These are phyloP conservation scores for Drechslera avenae DNA, from an alignment of 2,329 filamentous ascomycete species.

Conservation along the genomic window DNA sequence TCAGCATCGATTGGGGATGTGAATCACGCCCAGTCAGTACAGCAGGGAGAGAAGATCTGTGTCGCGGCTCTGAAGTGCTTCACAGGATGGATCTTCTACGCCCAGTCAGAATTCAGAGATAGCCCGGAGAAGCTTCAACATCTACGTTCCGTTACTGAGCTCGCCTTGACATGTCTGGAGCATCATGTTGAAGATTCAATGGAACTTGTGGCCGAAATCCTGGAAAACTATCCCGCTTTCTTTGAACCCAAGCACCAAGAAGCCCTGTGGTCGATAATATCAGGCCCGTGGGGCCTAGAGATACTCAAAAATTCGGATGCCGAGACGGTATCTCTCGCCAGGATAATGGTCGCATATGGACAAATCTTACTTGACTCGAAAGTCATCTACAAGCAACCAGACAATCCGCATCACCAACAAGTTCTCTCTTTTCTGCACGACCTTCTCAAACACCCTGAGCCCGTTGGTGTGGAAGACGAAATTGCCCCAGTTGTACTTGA, in stretches of 20 bases:
- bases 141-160: slow-evolving; percentile 64
- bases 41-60: slow-evolving; percentile 42
- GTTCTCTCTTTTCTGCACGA: slow-evolving; percentile 61
- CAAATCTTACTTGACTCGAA: slow-evolving; percentile 42
- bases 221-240: slow-evolving; percentile 45
- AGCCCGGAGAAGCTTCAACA: slow-evolving; percentile 63
- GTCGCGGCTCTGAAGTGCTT: slow-evolving; percentile 44
- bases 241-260: slow-evolving; percentile 41
- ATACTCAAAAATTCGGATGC: slow-evolving; percentile 44
- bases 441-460: slow-evolving; percentile 68
- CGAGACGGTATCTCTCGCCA: slow-evolving; percentile 42
- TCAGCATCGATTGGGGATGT: slow-evolving; percentile 32
- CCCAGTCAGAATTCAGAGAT: slow-evolving; percentile 66
- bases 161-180: slow-evolving; percentile 65
- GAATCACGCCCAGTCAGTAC: slow-evolving; percentile 26
- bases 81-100: slow-evolving; percentile 72
- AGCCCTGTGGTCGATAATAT: slow-evolving; percentile 43
- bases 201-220: slow-evolving; percentile 44
- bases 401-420: slow-evolving; percentile 39
- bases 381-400: slow-evolving; percentile 56
- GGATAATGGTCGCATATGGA: slow-evolving; percentile 46
- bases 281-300: slow-evolving; percentile 43
- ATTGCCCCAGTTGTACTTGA: slow-evolving; percentile 76
- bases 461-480: slow-evolving; percentile 73
- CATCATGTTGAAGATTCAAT: slow-evolving; percentile 56